Conservation (phyloP, 202 grass and related monocot species). For the Saccharum hybrid region DNA sequence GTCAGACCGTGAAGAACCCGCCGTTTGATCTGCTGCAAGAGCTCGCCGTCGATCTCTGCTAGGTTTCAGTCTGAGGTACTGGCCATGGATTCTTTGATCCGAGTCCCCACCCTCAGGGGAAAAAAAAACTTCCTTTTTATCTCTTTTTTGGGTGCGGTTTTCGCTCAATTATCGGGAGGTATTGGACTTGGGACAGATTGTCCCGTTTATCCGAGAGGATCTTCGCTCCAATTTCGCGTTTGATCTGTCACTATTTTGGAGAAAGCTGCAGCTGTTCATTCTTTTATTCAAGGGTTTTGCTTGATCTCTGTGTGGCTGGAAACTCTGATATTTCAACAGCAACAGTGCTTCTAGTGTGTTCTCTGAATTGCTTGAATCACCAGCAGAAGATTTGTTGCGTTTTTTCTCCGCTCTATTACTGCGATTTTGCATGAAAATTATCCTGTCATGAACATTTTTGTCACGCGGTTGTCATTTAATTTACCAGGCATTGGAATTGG, state of each 20-base stretch:
- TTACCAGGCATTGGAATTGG: conserved; percentile 18
- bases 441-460: background rate
- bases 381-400: background rate
- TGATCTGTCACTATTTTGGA: conserved; percentile 37
- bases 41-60: conserved; percentile 26
- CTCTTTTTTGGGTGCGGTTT: background rate
- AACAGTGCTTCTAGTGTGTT: background rate
- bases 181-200: conserved; percentile 26
- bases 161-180: conserved; percentile 20
- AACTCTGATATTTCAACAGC: background rate
- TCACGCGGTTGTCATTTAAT: background rate
- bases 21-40: conserved; percentile 44
- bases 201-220: conserved; percentile 24
- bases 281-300: background rate
- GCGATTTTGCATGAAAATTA: background rate
- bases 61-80: conserved; percentile 44
- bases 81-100: conserved; percentile 42
- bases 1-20: background rate
- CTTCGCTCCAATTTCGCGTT: conserved; percentile 15
- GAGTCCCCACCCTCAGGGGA: conserved; percentile 8
- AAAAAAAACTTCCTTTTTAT: background rate
- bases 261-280: background rate
- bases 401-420: conserved; percentile 4
- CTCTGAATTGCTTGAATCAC: background rate
- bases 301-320: conserved; percentile 29